Conservation (phyloP, 768 basidiomycete species). For the Tulasnella sp. region DNA sequence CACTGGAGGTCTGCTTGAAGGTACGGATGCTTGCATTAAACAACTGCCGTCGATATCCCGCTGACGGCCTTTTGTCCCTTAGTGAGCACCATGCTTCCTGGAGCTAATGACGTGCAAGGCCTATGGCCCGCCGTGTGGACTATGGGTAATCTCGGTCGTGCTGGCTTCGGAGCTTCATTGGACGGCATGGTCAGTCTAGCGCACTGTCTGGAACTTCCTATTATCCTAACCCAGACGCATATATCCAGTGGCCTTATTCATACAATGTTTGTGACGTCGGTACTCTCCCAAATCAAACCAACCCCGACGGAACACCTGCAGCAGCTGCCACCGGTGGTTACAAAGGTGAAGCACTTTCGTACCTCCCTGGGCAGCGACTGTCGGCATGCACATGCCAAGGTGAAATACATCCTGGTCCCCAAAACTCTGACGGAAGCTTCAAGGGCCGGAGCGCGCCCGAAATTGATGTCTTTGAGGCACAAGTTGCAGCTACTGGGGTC, state of each 20-base stretch:
- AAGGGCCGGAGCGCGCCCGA: constrained; percentile 80
- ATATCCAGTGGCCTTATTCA: constrained; percentile 25
- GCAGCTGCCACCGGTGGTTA: not conserved
- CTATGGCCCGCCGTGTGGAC: constrained; percentile 41
- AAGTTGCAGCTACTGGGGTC: constrained; percentile 11
- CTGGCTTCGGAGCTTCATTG: constrained; percentile 78
- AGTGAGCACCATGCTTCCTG: constrained; percentile 21
- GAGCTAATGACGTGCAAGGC: constrained; percentile 11
- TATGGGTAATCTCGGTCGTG: constrained; percentile 76
- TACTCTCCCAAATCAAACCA: constrained; percentile 78
- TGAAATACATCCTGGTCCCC: constrained; percentile 83
- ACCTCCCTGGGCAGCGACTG: constrained; percentile 77
- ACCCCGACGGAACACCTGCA: constrained; percentile 30
- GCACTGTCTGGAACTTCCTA: not conserved
- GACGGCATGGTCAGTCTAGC: constrained; percentile 50
- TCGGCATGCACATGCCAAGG: constrained; percentile 82
- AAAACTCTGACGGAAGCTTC: constrained; percentile 65
- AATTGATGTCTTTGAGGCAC: constrained; percentile 83
- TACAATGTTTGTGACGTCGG: constrained; percentile 89
- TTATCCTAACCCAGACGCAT: not conserved
- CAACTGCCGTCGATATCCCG: not conserved
- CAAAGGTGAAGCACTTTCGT: constrained; percentile 55
- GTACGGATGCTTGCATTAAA: not conserved
- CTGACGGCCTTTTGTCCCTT: not conserved
- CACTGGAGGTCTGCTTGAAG: constrained; percentile 68